These are phyloP conservation scores for Pythium aquatile DNA, from an alignment of 352 stramenopile species.

Conservation along the genomic window DNA sequence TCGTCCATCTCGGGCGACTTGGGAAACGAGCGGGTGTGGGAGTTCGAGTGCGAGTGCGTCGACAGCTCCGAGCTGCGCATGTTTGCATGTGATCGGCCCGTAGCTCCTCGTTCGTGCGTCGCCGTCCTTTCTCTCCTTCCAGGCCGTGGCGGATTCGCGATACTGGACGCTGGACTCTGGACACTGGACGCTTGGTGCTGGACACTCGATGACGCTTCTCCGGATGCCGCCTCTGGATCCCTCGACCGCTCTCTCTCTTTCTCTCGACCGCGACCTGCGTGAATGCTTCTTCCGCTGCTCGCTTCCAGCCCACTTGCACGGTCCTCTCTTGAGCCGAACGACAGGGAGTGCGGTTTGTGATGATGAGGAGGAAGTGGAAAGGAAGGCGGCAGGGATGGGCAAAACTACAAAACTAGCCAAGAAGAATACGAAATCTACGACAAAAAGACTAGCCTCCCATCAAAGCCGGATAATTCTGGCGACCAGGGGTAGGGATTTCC, in stretches of 20 bases:
- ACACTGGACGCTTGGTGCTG: not conserved
- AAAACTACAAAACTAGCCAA: not conserved
- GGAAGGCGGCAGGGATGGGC: not conserved
- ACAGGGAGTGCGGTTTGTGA: not conserved
- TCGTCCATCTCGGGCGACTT: conserved; percentile 55
- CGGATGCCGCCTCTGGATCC: not conserved
- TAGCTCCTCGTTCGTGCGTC: not conserved
- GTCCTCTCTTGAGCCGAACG: not conserved
- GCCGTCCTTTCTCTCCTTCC: not conserved
- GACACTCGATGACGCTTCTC: not conserved
- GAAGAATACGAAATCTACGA: not conserved
- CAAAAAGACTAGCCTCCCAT: not conserved
- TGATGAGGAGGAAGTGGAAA: conserved; percentile 2
- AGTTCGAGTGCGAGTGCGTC: conserved; percentile 47
- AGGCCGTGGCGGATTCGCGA: not conserved
- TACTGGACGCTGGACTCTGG: not conserved
- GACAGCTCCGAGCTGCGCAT: conserved; percentile 29
- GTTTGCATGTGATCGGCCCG: conserved; percentile 15
- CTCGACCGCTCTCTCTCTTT: not conserved
- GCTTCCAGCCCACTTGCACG: not conserved
- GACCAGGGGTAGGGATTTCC: conserved; percentile 16
- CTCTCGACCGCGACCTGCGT: not conserved
- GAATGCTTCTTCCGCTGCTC: not conserved
- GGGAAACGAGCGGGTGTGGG: conserved; percentile 35
- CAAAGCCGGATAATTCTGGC: conserved; percentile 22